Base-by-base conservation (phyloP, 2,329 filamentous ascomycete genomes). In the Tetracladium maxilliforme region DNA sequence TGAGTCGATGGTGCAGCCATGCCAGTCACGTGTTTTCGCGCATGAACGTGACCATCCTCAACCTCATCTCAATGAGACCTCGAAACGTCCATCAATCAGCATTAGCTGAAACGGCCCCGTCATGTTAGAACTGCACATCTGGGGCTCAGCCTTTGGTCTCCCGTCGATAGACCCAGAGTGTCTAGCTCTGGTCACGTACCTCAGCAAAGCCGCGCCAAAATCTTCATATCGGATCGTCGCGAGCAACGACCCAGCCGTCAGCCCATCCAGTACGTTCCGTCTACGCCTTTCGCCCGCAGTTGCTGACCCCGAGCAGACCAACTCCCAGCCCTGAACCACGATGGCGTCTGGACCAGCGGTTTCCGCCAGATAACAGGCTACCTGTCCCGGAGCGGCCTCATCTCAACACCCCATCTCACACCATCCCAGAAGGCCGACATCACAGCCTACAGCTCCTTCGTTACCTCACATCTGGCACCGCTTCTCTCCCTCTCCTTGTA, bases 121-220 rank as follows among this genome's bases (percentile, higher is more conserved):
- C 48, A 41, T 70, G 34, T 54, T 83, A 24, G 70, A 87, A 53
- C 68, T 98, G 31, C 79, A 93, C 52, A 67, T 93, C 43, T 92
- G 86, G 77, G 86, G 86, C 24, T 75, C 83, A 27, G 86, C 81
- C 20, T 92, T 93, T 48, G 74, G 73, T 20, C 68, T 94, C 22
- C 76, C 87, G 10, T 95, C 90, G 21, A 78, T 95, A 41, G 86
- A 95, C 43, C 63, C 87, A 22, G 81, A 92, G 57, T 95, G 86
- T 45, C 69, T 92, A 32, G 86, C 86, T 15, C 64, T 77, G 21
- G 71, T 93, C 36, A 71, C 80, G 26, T 86, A 86, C 46, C 61
- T 92, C 29, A 65, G 70, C 32, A 58, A 70, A 39, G 64, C 63
- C 30, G 56, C 81, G 14, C 63, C 67, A 18, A 46, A 51, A 29